A percentile compares a stretch with the other conserved stretches of the same genome.
These are phyloP conservation scores for Termitomyces sp. DNA, from an alignment of 768 basidiomycete species.

Conservation along the genomic window DNA sequence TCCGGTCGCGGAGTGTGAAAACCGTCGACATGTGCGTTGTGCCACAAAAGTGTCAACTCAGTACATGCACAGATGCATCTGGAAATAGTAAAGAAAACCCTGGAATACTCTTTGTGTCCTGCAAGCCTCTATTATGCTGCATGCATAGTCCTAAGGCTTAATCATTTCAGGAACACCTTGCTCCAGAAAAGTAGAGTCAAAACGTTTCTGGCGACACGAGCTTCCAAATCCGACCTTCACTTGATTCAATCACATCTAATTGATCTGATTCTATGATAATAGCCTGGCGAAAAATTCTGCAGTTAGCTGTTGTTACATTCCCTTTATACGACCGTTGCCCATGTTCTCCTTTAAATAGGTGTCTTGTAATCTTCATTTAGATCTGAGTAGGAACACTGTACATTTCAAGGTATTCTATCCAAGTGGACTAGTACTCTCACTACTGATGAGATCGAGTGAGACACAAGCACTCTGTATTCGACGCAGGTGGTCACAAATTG, in stretches of 20 bases:
- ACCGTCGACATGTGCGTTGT: background rate
- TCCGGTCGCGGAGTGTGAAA: background rate
- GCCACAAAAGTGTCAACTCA: background rate
- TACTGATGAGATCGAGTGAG: background rate
- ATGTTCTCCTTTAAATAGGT: background rate
- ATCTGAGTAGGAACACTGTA: background rate
- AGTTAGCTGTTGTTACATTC: background rate
- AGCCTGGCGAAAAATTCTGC: too few species aligned
- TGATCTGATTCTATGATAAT: background rate
- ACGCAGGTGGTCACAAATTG: too few species aligned
- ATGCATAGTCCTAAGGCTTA: too few species aligned
- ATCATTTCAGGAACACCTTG: too few species aligned
- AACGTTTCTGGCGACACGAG: background rate
- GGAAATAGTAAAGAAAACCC: background rate
- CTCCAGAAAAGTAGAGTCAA: background rate
- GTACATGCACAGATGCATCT: background rate
- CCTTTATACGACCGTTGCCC: background rate
- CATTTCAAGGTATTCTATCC: background rate
- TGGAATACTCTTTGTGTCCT: background rate
- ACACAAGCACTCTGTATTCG: background rate
- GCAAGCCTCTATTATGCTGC: background rate
- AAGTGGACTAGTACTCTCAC: background rate
- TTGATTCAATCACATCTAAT: background rate
- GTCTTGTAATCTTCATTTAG: too few species aligned
- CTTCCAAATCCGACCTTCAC: background rate